Evolutionary conservation across 805 yeast genomes (phyloP), one percentile per base, ranked within the genome.

Genomic region (Kregervanrija delftensis): DNA sequence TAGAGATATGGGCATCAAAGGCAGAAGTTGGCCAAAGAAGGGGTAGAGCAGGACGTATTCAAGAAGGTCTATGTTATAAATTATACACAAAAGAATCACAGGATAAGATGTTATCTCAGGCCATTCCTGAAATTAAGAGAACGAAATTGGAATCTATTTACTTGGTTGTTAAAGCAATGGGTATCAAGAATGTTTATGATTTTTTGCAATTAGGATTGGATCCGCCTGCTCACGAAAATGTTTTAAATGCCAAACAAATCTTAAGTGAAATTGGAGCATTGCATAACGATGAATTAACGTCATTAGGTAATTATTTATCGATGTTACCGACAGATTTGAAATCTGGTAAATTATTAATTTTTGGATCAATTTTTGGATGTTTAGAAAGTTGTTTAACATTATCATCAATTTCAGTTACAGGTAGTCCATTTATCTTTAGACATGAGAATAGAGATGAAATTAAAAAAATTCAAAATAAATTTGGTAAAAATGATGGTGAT

Each of bases 1-100:
- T 79, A 4, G 97, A 91, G 55, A 71, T 73, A 4, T 91, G 96
- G 88, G 87, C 88, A 16, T 90, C 98, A 0, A 77, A 76, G 50
- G 97, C 98, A 0, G 96, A 95, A 56, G 82, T 82, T 16, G 76
- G 79, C 16, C 99, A 91, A 64, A 76, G 99, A 66, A 73, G 96
- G 61, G 99, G 99, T 61, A 85, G 99, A 69, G 91, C 97, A n/a
- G 99, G 99, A 50, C 90, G 99, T 76, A 88, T 91, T 11, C 76
- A 81, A 33, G 71, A 71, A 22, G 99, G 99, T 46, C 67, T 70
- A 11, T 89, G 97, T 50, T 91, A 79, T 63, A 89, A 86, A 58
- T 58, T 91, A 39, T 91, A 77, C 63, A 83, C 96, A 1, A 66
- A 68, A 43, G 76, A 76, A 2, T 74, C 86, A 0, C 78, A 78